Conservation (phyloP, 1,139 yeast genomes). For the Williopsis jadinii region DNA sequence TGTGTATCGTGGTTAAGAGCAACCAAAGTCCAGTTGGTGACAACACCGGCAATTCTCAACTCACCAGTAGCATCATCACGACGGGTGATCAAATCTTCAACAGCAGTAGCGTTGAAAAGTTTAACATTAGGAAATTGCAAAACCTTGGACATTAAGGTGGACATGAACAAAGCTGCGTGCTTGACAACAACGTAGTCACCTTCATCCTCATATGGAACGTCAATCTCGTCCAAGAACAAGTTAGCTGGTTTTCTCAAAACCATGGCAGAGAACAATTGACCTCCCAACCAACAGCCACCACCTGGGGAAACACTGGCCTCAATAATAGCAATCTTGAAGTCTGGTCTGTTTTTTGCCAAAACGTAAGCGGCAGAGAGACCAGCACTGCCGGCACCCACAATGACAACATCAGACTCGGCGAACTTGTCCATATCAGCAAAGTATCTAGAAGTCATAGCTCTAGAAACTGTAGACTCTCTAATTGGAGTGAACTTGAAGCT, state of each 20-base stretch:
- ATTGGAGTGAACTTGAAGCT: constrained; percentile 1
- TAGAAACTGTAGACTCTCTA: constrained; percentile 2
- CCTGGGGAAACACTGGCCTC: constrained; percentile 3
- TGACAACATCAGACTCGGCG: constrained; percentile 2
- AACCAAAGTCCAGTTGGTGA: constrained; percentile 1
- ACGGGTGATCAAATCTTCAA: constrained; percentile 2
- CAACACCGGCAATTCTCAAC: constrained; percentile 2
- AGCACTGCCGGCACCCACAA: constrained; percentile 1
- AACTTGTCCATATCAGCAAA: constrained; percentile 2
- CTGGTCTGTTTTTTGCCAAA: constrained; percentile 2
- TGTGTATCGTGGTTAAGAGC: constrained; percentile 2
- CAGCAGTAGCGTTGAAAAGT: constrained; percentile 1
- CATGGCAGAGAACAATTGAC: constrained; percentile 2
- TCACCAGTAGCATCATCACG: constrained; percentile 2
- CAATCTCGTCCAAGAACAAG: constrained; percentile 1
- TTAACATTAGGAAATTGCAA: constrained; percentile 1
- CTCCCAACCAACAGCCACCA: constrained; percentile 2
- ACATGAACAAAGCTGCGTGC: constrained; percentile 2
- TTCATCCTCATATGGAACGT: constrained; percentile 1
- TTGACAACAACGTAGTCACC: constrained; percentile 2
- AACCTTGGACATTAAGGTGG: constrained; percentile 1
- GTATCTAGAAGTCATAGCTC: constrained; percentile 2
- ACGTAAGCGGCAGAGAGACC: constrained; percentile 2
- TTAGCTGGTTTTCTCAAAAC: constrained; percentile 2
- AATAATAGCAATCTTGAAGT: constrained; percentile 1